A percentile compares a stretch with the other conserved stretches of the same genome.
phyloP scores from a whole-genome alignment of 1,284 basidiomycete species.

The Microbotryum silenes-acaulis region DNA sequence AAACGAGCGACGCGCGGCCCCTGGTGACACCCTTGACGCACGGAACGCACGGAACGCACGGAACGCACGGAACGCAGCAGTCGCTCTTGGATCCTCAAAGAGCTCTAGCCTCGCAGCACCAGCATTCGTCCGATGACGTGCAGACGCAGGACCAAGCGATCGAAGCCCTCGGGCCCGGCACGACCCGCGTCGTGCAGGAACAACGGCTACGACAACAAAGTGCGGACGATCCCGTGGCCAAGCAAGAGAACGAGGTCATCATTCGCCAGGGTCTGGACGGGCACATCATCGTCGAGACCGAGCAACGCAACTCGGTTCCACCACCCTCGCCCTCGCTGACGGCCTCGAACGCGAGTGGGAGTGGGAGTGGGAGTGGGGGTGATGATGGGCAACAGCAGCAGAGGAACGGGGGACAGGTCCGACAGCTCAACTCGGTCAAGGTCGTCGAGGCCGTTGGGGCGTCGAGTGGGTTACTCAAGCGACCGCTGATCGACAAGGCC shows the following conservation, averaged over 20 bases:
- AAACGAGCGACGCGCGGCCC: too few species aligned
- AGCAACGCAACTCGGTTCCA: background rate
- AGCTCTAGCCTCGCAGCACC: slow-evolving; percentile 6
- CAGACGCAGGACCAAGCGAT: slow-evolving; percentile 1
- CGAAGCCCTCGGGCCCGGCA: background rate
- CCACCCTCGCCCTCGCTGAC: too few species aligned
- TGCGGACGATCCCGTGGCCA: background rate
- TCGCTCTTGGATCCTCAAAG: too few species aligned
- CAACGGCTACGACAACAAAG: background rate
- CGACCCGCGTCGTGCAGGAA: background rate
- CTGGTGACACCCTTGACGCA: too few species aligned
- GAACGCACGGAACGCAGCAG: too few species aligned
- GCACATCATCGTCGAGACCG: background rate
- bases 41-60: too few species aligned
- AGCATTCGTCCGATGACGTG: slow-evolving; percentile 3
- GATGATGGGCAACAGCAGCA: background rate
- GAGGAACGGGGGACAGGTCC: background rate
- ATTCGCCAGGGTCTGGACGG: slow-evolving; percentile 1
- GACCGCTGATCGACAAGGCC: background rate
- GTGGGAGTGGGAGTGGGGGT: too few species aligned
- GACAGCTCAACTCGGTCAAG: slow-evolving; percentile 5
- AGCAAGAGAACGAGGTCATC: slow-evolving; percentile 4
- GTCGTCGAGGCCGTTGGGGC: background rate
- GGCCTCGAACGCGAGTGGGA: too few species aligned
- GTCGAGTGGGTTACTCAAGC: background rate